phyloP scores from a whole-genome alignment of 148 eudicot species.

The Mesembryanthemum crystallinum region DNA sequence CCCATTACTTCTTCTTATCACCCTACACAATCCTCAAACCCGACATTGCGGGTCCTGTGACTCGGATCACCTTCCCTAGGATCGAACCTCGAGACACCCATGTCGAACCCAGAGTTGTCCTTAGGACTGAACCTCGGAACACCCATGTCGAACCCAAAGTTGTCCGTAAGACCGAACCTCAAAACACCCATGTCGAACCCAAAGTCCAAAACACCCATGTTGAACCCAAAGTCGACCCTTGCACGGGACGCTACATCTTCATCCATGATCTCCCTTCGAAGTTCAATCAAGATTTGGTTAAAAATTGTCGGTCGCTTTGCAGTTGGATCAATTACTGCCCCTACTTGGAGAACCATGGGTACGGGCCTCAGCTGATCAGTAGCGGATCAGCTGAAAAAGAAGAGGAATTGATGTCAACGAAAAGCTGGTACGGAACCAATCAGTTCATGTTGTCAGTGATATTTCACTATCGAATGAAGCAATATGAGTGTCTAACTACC shows the following conservation, averaged over 20 bases:
- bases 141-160: too few relatives aligned
- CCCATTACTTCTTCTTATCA: conserved; percentile 16
- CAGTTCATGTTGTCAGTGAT: conserved; percentile 42
- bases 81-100: too few relatives aligned
- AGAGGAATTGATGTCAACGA: neutral
- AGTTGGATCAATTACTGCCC: conserved; percentile 35
- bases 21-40: neutral
- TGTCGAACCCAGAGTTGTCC: too few relatives aligned
- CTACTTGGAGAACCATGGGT: conserved; percentile 19
- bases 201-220: too few relatives aligned
- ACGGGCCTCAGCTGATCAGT: conserved; percentile 28
- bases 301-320: conserved; percentile 16
- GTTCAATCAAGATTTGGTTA: conserved; percentile 35
- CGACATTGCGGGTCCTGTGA: too few relatives aligned
- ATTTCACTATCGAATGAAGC: conserved; percentile 39
- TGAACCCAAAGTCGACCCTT: conserved; percentile 9
- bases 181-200: too few relatives aligned
- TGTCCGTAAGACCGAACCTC: too few relatives aligned
- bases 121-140: too few relatives aligned
- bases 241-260: conserved; percentile 37
- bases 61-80: too few relatives aligned
- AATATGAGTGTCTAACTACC: conserved; percentile 41
- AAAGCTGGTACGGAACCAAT: conserved; percentile 37
- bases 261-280: conserved; percentile 36
- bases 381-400: conserved; percentile 4